A percentile compares a stretch with the other conserved stretches of the same genome.
Conservation (phyloP, 2,329 filamentous ascomycete genomes). For the Dactylellina haptotyla region DNA sequence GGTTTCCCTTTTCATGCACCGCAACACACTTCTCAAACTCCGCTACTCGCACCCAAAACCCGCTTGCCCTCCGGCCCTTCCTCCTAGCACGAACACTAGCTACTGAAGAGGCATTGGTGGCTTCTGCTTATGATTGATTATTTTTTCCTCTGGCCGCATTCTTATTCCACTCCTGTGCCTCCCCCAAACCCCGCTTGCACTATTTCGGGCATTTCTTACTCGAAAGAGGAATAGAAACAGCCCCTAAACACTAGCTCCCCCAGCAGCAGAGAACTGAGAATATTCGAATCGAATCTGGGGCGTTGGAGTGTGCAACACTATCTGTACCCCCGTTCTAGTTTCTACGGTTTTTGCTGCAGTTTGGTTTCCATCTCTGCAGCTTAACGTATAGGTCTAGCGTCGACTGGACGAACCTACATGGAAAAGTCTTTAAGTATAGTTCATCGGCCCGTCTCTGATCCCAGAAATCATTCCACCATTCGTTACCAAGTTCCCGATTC, state of each 20-base stretch:
- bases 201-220: constrained; percentile 43
- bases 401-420: constrained; percentile 25
- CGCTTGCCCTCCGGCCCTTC: too few relatives aligned
- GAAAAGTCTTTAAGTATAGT: constrained; percentile 53
- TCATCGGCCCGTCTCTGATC: constrained; percentile 46
- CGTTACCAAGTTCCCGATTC: constrained; percentile 45
- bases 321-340: background rate
- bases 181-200: constrained; percentile 24
- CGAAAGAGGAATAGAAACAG: constrained; percentile 33
- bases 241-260: constrained; percentile 14
- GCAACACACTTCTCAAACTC: constrained; percentile 42
- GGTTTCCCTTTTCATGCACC: constrained; percentile 26
- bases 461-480: constrained; percentile 27
- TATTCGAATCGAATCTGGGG: constrained; percentile 38
- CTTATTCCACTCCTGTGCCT: constrained; percentile 7
- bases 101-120: background rate
- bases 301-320: constrained; percentile 36
- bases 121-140: constrained; percentile 29
- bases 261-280: constrained; percentile 14
- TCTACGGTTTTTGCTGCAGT: background rate
- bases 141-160: constrained; percentile 14
- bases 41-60: constrained; percentile 4
- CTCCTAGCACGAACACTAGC: background rate
- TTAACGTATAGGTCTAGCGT: background rate
- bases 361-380: constrained; percentile 6